Base-by-base conservation (phyloP, 768 basidiomycete genomes). In the Tremella fuciformis region DNA sequence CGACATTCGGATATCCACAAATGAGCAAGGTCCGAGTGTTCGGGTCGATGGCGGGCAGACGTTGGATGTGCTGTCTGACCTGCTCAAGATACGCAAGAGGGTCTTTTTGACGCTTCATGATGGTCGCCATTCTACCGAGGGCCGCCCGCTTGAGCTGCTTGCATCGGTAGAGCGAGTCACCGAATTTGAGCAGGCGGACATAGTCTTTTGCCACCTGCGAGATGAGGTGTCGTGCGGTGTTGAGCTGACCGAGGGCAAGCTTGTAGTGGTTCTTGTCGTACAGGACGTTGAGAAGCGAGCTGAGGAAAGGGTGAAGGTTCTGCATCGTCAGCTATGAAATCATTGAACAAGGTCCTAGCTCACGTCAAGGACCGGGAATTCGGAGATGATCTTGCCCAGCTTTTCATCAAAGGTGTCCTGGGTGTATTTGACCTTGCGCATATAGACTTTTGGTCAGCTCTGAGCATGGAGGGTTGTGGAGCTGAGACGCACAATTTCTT, bases 231-330 rank as follows among this genome's bases (percentile, higher is more conserved):
- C 88, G 83, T 1, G 89, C 89, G 1, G 96, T 99, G 64, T 94
- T 87, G 59, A 99, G 84, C 75, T 99, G 96, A 59, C 96, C 94
- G 44, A 99, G 81, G 2, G 96, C 96, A 53, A 99, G 88, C 80
- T 98, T 98, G 84, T 97, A 97, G 76, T 99, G 94, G 75, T 97
- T 97, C 80, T 98, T 98, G 83, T 99, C 96, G 78, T 99, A 99
- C 41, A 99, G 84, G 15, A 99, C 96, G 78, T 99, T 99, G 84
- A 99, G 86, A 16, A 99, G 82, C 1, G 92, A 93, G 1, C 91
- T 84, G 16, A 98, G 81, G 82, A 98, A 99, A 1, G 96, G 96
- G 77, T 99, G 96, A 9, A 99, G 82, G 75, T 98, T 94, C 82
- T 85, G 70, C 9, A 15, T 6, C n/a, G 42, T 46, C 6, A 46